Conservation (phyloP, 495 filamentous ascomycete species). For the Penicillium tannophilum region DNA sequence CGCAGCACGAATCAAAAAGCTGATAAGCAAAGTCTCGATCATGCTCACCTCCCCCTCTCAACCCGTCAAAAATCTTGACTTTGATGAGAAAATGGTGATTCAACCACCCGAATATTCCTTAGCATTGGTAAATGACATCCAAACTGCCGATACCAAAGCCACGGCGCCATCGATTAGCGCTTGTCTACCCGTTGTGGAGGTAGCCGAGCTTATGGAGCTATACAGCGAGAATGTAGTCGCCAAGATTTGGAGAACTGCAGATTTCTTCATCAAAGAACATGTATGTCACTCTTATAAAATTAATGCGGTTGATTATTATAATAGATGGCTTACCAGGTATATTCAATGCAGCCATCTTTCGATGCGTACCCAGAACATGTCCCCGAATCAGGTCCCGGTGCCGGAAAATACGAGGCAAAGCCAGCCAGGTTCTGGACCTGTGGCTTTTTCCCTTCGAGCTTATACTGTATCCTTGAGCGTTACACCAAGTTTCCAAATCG, state of each 20-base stretch:
- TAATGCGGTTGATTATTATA: no score
- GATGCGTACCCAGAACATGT: slow-evolving; percentile 10
- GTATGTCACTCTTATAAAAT: neutral
- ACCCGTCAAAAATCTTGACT: neutral
- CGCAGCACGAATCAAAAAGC: no score
- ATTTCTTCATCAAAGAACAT: neutral
- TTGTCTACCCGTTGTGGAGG: neutral
- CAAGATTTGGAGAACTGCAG: slow-evolving; percentile 1
- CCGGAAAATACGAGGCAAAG: slow-evolving; percentile 27
- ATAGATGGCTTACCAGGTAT: neutral
- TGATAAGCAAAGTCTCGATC: no score
- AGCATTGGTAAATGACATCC: neutral
- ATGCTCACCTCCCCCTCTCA: neutral
- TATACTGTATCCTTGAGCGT: slow-evolving; percentile 11
- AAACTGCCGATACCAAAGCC: neutral
- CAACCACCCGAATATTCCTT: neutral
- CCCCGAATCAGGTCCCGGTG: slow-evolving; percentile 20
- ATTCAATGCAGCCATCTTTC: neutral
- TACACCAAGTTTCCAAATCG: slow-evolving; percentile 2
- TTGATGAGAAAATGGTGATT: neutral
- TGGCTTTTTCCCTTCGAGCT: slow-evolving; percentile 43
- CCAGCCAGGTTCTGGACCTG: slow-evolving; percentile 47
- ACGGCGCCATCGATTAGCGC: neutral
- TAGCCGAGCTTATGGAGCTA: neutral
- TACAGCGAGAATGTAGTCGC: neutral